Conservation (phyloP, 1,284 basidiomycete genomes). For the Cryptococcus jaspeensis region DNA sequence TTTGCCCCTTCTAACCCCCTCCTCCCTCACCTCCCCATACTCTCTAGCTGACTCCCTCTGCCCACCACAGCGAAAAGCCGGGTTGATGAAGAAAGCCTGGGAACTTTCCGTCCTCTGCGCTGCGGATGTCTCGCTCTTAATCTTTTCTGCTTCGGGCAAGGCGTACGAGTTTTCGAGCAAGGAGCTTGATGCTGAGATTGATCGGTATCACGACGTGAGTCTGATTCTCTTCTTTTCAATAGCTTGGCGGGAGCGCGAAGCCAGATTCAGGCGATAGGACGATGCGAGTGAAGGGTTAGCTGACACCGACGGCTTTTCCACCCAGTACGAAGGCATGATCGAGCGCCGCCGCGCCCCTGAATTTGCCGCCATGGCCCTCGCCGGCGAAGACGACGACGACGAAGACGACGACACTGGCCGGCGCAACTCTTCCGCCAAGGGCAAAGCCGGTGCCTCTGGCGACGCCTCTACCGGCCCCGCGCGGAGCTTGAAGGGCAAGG, state of each 20-base stretch:
- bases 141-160: slow-evolving; percentile 48
- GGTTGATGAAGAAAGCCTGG: slow-evolving; percentile 53
- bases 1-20: slow-evolving; percentile 6
- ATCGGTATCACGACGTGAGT: slow-evolving; percentile 47
- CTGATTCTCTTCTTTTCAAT: not conserved
- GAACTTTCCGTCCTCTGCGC: slow-evolving; percentile 50
- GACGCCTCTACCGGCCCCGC: slow-evolving; percentile 10
- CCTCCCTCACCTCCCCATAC: not conserved
- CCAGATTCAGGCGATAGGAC: not conserved
- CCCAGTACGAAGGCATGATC: slow-evolving; percentile 50
- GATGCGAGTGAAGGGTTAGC: not conserved
- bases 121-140: slow-evolving; percentile 50
- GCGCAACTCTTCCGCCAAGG: slow-evolving; percentile 5
- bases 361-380: slow-evolving; percentile 46
- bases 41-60: not conserved
- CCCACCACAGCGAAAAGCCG: slow-evolving; percentile 45
- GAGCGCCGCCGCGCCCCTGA: slow-evolving; percentile 49
- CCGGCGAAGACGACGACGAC: slow-evolving; percentile 45
- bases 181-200: slow-evolving; percentile 46
- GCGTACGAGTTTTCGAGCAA: slow-evolving; percentile 49
- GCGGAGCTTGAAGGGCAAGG: slow-evolving; percentile 45
- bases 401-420: slow-evolving; percentile 38
- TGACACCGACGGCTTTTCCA: not conserved
- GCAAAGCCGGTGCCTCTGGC: slow-evolving; percentile 4
- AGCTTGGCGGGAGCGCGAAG: no score